Evolutionary conservation across 148 eudicot genomes (phyloP).

Genomic region (Limonium bicolor): DNA sequence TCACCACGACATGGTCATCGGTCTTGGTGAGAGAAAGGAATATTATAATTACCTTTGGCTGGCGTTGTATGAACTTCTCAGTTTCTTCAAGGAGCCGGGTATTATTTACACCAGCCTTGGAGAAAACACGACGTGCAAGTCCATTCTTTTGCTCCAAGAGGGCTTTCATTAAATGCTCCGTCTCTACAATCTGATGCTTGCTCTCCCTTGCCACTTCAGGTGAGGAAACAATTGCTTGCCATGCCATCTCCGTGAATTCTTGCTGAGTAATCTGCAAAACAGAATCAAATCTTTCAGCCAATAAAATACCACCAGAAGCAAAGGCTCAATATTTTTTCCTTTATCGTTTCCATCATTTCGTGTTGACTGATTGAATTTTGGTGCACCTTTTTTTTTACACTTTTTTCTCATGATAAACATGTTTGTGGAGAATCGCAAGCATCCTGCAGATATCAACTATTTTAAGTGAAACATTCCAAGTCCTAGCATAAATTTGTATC

Average conservation of each 20-base stretch:
- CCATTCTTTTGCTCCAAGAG: conserved; percentile 93
- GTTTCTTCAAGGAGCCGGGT: conserved; percentile 91
- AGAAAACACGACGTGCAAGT: conserved; percentile 92
- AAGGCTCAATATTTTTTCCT: too few species aligned
- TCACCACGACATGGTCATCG: too few species aligned
- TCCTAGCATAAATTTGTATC: too few species aligned
- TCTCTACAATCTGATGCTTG: conserved; percentile 95
- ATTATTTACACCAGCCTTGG: conserved; percentile 84
- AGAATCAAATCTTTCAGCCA: conserved; percentile 1
- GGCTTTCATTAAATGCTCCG: conserved; percentile 89
- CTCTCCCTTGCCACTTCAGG: conserved; percentile 92
- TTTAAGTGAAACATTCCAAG: too few species aligned
- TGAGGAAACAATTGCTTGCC: conserved; percentile 91
- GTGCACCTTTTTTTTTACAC: too few species aligned
- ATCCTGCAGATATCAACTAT: too few species aligned
- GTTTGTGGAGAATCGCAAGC: too few species aligned
- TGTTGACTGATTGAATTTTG: too few species aligned
- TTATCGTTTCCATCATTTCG: too few species aligned
- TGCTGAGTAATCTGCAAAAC: conserved; percentile 61
- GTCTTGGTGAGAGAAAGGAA: too few species aligned
- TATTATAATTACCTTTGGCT: conserved; percentile 53
- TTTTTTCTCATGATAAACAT: too few species aligned
- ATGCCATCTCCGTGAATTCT: conserved; percentile 95
- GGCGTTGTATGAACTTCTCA: conserved; percentile 72
- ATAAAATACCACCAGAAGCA: too few species aligned